A percentile compares a stretch with the other conserved stretches of the same genome.
Evolutionary conservation across 352 stramenopile genomes (phyloP).

Genomic region (Peronospora destructor): DNA sequence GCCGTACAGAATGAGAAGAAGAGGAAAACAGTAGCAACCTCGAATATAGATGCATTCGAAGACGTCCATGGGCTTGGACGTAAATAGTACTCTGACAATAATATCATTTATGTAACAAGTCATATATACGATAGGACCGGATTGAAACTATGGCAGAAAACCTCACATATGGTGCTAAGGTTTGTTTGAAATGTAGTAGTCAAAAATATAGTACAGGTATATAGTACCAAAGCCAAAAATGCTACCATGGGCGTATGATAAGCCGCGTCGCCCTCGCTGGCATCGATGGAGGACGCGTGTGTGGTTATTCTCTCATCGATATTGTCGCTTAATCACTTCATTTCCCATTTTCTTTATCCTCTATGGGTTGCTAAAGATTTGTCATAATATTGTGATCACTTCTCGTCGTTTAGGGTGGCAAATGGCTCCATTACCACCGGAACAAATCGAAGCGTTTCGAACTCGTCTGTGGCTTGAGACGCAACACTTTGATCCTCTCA

Average conservation of each 20-base stretch:
- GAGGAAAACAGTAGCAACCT: background rate
- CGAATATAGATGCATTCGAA: background rate
- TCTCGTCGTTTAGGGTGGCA: constrained; percentile 8
- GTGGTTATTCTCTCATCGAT: constrained; percentile 11
- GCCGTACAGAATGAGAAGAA: constrained; percentile 17
- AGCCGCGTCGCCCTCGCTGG: constrained; percentile 9
- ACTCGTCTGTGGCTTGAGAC: constrained; percentile 24
- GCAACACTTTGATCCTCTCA: constrained; percentile 7
- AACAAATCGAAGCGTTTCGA: constrained; percentile 20
- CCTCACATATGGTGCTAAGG: no score
- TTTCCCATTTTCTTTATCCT: background rate
- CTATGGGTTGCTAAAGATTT: constrained; percentile 7
- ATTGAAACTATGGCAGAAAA: no score
- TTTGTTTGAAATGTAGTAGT: no score
- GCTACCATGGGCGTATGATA: constrained; percentile 11
- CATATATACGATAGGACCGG: no score
- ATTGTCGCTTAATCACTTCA: background rate
- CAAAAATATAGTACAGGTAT: no score
- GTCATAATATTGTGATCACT: background rate
- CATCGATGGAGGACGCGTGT: constrained; percentile 14
- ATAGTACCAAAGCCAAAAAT: background rate
- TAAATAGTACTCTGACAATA: no score
- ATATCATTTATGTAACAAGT: no score
- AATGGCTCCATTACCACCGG: background rate
- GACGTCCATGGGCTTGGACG: background rate